These are phyloP conservation scores for Cytospora mali DNA, from an alignment of 2,329 filamentous ascomycete species.

Conservation along the genomic window DNA sequence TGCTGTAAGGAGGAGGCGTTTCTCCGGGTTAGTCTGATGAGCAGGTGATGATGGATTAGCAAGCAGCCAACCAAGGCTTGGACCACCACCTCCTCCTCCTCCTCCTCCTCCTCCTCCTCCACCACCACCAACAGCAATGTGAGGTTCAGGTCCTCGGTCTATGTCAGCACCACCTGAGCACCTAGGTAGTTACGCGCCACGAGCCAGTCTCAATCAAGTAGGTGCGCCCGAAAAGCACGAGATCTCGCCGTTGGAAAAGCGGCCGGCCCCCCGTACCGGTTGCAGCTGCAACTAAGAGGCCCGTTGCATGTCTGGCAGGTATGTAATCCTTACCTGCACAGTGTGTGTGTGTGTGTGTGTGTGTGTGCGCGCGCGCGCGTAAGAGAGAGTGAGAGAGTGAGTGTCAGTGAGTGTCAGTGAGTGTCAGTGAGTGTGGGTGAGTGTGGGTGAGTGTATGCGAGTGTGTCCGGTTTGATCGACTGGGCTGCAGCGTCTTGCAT, in stretches of 20 bases:
- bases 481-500: constrained; percentile 3
- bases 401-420: neutral
- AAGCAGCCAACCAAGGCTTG: neutral
- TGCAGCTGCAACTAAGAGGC: neutral
- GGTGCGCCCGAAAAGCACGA: neutral
- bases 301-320: constrained; percentile 9
- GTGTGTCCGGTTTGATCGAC: constrained; percentile 3
- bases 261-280: neutral
- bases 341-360: neutral
- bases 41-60: too few species aligned
- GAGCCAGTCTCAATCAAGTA: neutral
- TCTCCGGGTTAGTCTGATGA: neutral
- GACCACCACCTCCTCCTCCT: too few species aligned
- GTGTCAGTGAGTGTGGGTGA: neutral
- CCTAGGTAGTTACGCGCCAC: neutral
- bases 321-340: neutral
- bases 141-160: too few species aligned
- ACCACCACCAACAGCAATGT: too few species aligned
- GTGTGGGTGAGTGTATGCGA: neutral
- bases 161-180: too few species aligned
- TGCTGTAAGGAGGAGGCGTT: neutral
- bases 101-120: too few species aligned
- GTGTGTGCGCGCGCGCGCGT: too few species aligned
- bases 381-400: too few species aligned
- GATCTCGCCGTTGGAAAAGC: constrained; percentile 7